Evolutionary conservation across 75 land plant species (phyloP).

Genomic region (Chamaecyparis obtusa): DNA sequence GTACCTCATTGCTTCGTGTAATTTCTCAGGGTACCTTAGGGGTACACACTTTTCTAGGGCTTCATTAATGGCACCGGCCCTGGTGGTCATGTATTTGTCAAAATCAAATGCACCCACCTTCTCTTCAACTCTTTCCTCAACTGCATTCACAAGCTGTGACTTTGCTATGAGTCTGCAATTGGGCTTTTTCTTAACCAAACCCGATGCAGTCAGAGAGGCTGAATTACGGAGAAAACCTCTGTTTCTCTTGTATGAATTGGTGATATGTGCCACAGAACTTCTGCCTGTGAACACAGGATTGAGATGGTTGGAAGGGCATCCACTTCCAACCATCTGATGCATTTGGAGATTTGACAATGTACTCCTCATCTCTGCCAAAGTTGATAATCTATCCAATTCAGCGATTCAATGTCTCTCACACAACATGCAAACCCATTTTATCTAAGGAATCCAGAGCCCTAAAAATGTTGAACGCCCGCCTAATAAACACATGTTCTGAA

Average conservation of each 20-base stretch:
- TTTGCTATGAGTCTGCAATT: background rate
- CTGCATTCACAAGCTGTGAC: background rate
- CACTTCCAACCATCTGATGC: background rate
- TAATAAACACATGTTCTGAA: too few species aligned
- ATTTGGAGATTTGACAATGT: background rate
- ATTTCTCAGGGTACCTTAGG: conserved; percentile 37
- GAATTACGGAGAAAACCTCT: background rate
- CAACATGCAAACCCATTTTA: background rate
- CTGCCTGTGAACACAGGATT: background rate
- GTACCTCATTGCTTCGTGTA: conserved; percentile 71
- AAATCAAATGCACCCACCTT: background rate
- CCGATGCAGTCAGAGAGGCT: background rate
- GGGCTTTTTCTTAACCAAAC: background rate
- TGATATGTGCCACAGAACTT: background rate
- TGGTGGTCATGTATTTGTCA: background rate
- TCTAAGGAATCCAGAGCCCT: too few species aligned
- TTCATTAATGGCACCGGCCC: conserved; percentile 24
- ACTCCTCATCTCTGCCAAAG: background rate
- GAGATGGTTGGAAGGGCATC: background rate
- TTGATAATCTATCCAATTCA: background rate
- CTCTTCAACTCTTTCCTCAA: background rate
- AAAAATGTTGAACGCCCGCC: too few species aligned
- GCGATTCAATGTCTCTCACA: background rate
- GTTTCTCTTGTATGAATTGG: background rate
- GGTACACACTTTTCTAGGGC: conserved; percentile 57